These are phyloP conservation scores for Penicillium sp. DNA, from an alignment of 2,329 filamentous ascomycete species.

Conservation along the genomic window DNA sequence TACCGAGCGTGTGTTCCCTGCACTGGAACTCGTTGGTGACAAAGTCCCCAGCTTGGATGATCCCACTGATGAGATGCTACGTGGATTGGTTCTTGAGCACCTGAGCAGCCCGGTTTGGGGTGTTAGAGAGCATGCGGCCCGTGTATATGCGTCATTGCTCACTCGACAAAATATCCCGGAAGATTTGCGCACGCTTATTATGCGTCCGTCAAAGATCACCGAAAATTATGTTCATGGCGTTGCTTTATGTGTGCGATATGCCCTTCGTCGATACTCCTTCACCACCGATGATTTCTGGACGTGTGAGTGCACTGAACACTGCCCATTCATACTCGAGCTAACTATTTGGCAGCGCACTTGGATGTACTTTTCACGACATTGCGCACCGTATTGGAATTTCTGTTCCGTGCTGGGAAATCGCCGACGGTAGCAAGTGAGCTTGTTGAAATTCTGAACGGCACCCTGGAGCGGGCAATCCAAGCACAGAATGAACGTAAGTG, in stretches of 20 bases:
- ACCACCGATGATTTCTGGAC: constrained; percentile 29
- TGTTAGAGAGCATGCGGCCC: constrained; percentile 40
- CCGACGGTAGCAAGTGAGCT: constrained; percentile 31
- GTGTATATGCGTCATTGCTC: constrained; percentile 36
- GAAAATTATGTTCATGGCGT: constrained; percentile 38
- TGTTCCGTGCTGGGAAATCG: constrained; percentile 26
- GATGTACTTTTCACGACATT: constrained; percentile 21
- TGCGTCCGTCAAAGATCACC: constrained; percentile 10
- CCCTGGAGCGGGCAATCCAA: constrained; percentile 27
- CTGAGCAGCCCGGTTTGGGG: constrained; percentile 40
- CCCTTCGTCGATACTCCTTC: constrained; percentile 30
- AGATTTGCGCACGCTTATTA: constrained; percentile 23
- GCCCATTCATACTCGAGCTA: background rate
- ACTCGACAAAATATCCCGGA: constrained; percentile 27
- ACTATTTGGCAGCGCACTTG: constrained; percentile 23
- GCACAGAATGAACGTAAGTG: constrained; percentile 26
- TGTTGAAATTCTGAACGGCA: constrained; percentile 33
- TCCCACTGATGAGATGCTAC: constrained; percentile 28
- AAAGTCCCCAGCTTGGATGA: constrained; percentile 32
- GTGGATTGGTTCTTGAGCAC: constrained; percentile 29
- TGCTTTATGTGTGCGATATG: constrained; percentile 33
- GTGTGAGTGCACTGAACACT: constrained; percentile 19
- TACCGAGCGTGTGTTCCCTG: constrained; percentile 40
- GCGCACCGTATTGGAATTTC: constrained; percentile 17
- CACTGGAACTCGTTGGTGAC: constrained; percentile 39